phyloP scores from a whole-genome alignment of 2,329 filamentous ascomycete genomes.

The Paracorniculantispora psalliotae region DNA sequence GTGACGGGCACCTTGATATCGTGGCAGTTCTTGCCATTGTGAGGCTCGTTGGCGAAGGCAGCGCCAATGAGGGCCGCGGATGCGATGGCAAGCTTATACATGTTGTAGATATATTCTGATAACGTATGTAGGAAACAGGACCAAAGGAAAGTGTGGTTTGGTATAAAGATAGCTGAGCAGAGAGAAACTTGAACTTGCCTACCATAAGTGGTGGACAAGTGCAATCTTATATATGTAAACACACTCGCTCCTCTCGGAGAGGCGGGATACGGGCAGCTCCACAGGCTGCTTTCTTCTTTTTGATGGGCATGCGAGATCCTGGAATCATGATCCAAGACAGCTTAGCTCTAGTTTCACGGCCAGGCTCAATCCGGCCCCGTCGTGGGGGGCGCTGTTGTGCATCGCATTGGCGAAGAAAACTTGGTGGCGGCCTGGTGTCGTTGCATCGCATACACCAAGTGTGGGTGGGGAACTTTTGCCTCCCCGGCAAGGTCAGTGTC shows the following conservation, averaged over 20 bases:
- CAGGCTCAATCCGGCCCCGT: too few species aligned
- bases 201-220: not conserved
- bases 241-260: too few species aligned
- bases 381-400: too few species aligned
- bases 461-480: too few species aligned
- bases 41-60: constrained; percentile 21
- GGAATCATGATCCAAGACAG: not conserved
- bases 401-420: too few species aligned
- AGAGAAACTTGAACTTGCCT: too few species aligned
- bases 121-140: too few species aligned
- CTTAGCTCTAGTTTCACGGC: too few species aligned
- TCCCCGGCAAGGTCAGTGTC: too few species aligned
- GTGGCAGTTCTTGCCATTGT: constrained; percentile 33
- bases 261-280: not conserved
- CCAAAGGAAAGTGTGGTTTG: not conserved
- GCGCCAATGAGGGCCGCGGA: constrained; percentile 21
- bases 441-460: too few species aligned
- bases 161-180: not conserved
- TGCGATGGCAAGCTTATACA: constrained; percentile 15
- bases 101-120: too few species aligned
- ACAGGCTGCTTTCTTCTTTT: not conserved
- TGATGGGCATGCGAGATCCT: not conserved
- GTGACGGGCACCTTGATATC: constrained; percentile 52
- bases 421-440: too few species aligned
- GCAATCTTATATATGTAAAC: not conserved